phyloP scores from a whole-genome alignment of 768 basidiomycete species.

The Mycena galopus region DNA sequence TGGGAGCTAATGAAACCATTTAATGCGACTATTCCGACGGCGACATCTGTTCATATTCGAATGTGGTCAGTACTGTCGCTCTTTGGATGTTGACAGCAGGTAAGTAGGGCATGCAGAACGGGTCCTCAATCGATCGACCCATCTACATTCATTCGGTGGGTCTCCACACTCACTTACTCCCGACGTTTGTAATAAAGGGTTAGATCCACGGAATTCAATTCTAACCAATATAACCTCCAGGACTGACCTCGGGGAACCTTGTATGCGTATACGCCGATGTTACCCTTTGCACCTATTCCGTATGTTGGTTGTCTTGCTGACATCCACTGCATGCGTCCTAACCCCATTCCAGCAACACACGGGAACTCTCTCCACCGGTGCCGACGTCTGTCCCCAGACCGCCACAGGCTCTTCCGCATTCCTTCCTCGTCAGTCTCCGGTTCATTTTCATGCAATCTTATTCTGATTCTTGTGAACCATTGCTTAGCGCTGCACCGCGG shows the following conservation, averaged over 20 bases:
- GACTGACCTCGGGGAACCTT: neutral
- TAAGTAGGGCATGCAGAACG: too few relatives aligned
- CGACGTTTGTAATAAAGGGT: too few relatives aligned
- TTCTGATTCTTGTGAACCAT: neutral
- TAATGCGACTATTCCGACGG: too few relatives aligned
- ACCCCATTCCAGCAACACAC: neutral
- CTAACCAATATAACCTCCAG: too few relatives aligned
- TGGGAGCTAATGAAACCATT: too few relatives aligned
- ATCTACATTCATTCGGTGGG: too few relatives aligned
- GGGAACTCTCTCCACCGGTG: neutral
- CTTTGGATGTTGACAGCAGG: too few relatives aligned
- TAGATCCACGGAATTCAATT: too few relatives aligned
- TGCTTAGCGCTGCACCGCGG: neutral
- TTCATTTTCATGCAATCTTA: neutral
- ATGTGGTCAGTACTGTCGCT: too few relatives aligned
- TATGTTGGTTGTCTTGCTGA: neutral
- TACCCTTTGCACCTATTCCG: neutral
- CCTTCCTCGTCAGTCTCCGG: neutral
- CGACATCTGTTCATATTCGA: too few relatives aligned
- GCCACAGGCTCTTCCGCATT: neutral
- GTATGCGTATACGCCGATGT: neutral
- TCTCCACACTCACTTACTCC: too few relatives aligned
- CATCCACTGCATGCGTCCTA: neutral
- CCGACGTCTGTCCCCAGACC: neutral
- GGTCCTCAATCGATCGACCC: too few relatives aligned